Base-by-base conservation (phyloP, 805 yeast genomes). In the Saccharomycopsis malanga region DNA sequence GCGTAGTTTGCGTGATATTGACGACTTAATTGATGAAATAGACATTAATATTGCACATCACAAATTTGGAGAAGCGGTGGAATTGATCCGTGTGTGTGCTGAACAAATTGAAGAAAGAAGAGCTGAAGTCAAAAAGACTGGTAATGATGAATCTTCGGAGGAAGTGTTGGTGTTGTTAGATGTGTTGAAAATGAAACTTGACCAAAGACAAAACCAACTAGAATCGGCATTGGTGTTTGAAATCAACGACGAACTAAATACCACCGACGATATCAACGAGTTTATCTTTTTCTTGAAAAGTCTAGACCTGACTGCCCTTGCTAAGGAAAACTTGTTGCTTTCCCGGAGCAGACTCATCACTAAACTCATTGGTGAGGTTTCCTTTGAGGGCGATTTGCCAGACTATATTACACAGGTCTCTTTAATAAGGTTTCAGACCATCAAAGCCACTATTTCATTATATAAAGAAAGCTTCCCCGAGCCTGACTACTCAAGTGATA, bases 1-100 rank as follows among this genome's bases (percentile, higher is more conserved):
- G 52, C 68, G 70, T 46, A 73, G 66, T 17, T 64, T 82, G 46
- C 73, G 75, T 46, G 64, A 64, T 25, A 66, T 79, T 12, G 88
- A 82, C 56, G 83, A 79, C 44, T 62, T 69, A 27, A 66, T 84
- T 15, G 87, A 83, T 57, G 87, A 82, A 46, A 70, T 83, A 36
- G 93, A 85, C 58, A 76, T 81, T 12, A 70, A 70, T 46, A 69
- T 83, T 22, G 81, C 86, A 9, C 81, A 83, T 56, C 73, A 76
- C 45, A 70, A 73, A 46, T 81, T 72, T 61, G 57, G 66, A 39
- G 66, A 61, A 15, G 71, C 78, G 0, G 71, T 71, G 2, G 66
- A 61, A 3, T 50, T 59, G 34, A 57, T 46, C 38, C 53, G 48
- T 42, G 47, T 42, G 23, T 30, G 52, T 45, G 24, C 48, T 49